A percentile compares a stretch with the other conserved stretches of the same genome.
These are phyloP conservation scores for Boletus rubropictus DNA, from an alignment of 768 basidiomycete genomes.

Conservation along the genomic window DNA sequence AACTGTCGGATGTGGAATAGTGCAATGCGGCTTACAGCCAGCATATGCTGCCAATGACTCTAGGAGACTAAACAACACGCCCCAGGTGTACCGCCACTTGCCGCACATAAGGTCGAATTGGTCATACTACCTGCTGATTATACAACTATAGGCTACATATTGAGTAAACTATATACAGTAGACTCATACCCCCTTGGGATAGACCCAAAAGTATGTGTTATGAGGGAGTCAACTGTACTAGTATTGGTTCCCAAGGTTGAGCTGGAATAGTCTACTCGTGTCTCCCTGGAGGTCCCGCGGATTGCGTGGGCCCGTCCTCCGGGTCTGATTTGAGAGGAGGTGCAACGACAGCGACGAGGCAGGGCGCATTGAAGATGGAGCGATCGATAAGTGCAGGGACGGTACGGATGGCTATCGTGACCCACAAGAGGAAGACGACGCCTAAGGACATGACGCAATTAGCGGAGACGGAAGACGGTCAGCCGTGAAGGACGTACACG, in stretches of 20 bases:
- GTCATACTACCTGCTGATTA: neutral
- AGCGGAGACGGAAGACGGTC: neutral
- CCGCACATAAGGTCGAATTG: constrained; percentile 1
- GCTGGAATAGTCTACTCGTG: neutral
- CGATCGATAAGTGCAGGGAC: constrained; percentile 42
- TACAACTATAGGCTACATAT: too few species aligned
- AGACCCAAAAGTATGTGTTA: too few species aligned
- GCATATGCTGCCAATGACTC: constrained; percentile 4
- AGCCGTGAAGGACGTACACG: constrained; percentile 32
- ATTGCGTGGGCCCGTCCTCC: constrained; percentile 5
- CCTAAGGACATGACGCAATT: constrained; percentile 22
- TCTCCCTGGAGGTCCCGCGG: neutral
- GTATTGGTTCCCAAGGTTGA: too few species aligned
- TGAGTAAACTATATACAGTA: too few species aligned
- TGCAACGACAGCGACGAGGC: constrained; percentile 25
- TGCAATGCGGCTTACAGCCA: constrained; percentile 17
- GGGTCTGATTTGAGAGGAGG: neutral
- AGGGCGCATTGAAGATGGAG: constrained; percentile 45
- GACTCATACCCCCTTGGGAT: too few species aligned
- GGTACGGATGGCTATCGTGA: constrained; percentile 36
- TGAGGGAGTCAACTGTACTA: too few species aligned
- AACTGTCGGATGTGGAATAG: constrained; percentile 4
- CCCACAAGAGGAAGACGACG: constrained; percentile 40
- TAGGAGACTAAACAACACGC: constrained; percentile 10
- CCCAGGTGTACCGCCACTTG: constrained; percentile 23